These are phyloP conservation scores for Cladobotryum protrusum DNA, from an alignment of 2,329 filamentous ascomycete species.

Conservation along the genomic window DNA sequence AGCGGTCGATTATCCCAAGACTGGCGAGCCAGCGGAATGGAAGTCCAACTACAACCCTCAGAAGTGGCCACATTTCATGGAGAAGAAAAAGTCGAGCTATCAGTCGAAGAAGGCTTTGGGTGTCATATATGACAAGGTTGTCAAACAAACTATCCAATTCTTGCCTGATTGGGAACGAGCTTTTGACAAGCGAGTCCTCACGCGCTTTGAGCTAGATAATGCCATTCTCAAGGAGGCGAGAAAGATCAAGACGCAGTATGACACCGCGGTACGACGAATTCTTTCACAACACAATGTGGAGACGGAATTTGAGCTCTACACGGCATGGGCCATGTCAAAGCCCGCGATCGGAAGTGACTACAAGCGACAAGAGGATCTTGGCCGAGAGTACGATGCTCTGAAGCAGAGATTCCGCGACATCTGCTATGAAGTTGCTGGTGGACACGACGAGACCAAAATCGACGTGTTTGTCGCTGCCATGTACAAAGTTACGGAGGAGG, in stretches of 20 bases:
- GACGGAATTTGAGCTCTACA: constrained; percentile 90
- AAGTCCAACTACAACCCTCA: constrained; percentile 51
- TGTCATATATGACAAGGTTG: constrained; percentile 71
- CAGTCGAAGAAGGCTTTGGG: constrained; percentile 68
- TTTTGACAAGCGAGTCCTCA: constrained; percentile 72
- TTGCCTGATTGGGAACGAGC: constrained; percentile 61
- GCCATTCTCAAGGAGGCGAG: constrained; percentile 52
- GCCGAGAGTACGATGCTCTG: constrained; percentile 57
- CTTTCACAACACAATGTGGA: constrained; percentile 79
- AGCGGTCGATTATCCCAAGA: constrained; percentile 93
- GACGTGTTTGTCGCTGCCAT: constrained; percentile 76
- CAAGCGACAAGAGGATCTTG: constrained; percentile 80
- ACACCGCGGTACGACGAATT: constrained; percentile 66
- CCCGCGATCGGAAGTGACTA: constrained; percentile 70
- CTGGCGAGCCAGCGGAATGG: constrained; percentile 70
- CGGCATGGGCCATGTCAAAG: constrained; percentile 73
- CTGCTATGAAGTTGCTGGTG: constrained; percentile 60
- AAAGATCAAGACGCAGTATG: constrained; percentile 70
- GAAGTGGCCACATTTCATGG: constrained; percentile 83
- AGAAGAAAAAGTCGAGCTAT: constrained; percentile 57
- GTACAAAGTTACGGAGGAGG: constrained; percentile 74
- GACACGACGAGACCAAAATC: constrained; percentile 50
- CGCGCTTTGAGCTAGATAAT: constrained; percentile 50
- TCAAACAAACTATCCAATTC: constrained; percentile 54
- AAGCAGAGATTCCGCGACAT: constrained; percentile 62